Conservation (phyloP, 305 asterid species). For the Solanum chacoense region DNA sequence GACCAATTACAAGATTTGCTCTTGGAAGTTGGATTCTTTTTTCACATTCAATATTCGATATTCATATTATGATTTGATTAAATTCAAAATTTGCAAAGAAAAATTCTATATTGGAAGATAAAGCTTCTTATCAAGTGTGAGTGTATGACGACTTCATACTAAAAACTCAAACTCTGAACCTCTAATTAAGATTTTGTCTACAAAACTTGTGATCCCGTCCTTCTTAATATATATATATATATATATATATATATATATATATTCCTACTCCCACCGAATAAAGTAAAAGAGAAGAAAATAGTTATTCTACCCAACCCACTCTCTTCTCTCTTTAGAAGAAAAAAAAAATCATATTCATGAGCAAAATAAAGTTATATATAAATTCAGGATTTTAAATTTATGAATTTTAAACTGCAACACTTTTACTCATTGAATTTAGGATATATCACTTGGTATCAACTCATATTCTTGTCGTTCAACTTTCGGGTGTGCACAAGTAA, state of each 20-base stretch:
- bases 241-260: neutral
- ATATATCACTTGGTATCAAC: neutral
- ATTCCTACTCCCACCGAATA: slow-evolving; percentile 5
- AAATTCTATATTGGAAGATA: neutral
- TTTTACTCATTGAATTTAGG: neutral
- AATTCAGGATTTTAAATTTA: neutral
- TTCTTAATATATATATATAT: neutral
- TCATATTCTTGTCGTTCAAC: neutral
- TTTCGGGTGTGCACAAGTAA: neutral
- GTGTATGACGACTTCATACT: neutral
- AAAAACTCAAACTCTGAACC: neutral
- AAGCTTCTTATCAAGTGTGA: too few species aligned
- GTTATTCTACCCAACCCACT: neutral
- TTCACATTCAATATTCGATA: neutral
- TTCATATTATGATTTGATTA: neutral
- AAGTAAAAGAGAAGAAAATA: neutral
- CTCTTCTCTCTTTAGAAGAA: neutral
- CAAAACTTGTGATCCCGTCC: neutral
- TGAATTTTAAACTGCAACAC: neutral
- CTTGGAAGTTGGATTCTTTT: neutral
- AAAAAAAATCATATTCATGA: neutral
- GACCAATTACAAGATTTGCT: neutral
- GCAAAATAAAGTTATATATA: neutral
- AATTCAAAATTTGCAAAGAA: neutral
- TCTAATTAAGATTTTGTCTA: neutral